Evolutionary conservation across 2,329 filamentous ascomycete species (phyloP).

Genomic region (Stachybotrys chlorohalonatus): DNA sequence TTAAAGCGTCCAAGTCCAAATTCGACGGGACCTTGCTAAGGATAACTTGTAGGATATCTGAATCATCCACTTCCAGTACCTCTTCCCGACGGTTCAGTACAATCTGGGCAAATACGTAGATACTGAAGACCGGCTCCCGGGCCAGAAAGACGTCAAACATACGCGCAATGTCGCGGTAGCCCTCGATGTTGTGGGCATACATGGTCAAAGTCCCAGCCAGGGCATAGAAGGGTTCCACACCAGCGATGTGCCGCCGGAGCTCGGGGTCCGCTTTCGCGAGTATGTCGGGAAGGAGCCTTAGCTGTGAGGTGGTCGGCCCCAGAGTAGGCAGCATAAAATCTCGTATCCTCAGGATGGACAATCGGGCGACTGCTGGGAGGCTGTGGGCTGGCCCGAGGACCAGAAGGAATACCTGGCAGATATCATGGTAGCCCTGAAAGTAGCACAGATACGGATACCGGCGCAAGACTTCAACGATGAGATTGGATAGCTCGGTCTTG

Average conservation of each 20-base stretch:
- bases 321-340: slow-evolving; percentile 96
- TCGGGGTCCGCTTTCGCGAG: slow-evolving; percentile 61
- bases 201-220: slow-evolving; percentile 89
- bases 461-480: slow-evolving; percentile 77
- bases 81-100: slow-evolving; percentile 72
- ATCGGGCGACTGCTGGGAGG: slow-evolving; percentile 58
- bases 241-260: slow-evolving; percentile 66
- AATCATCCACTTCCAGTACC: slow-evolving; percentile 84
- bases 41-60: slow-evolving; percentile 84
- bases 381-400: slow-evolving; percentile 61
- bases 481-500: slow-evolving; percentile 66
- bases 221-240: slow-evolving; percentile 82
- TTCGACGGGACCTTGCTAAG: slow-evolving; percentile 79
- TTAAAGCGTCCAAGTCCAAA: slow-evolving; percentile 70
- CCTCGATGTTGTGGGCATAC: slow-evolving; percentile 92
- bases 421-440: slow-evolving; percentile 98
- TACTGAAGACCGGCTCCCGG: slow-evolving; percentile 73
- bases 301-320: slow-evolving; percentile 69
- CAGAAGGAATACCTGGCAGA: slow-evolving; percentile 88
- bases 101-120: slow-evolving; percentile 90
- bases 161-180: slow-evolving; percentile 78
- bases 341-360: slow-evolving; percentile 82
- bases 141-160: slow-evolving; percentile 90
- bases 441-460: slow-evolving; percentile 79
- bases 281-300: slow-evolving; percentile 80